phyloP scores from a whole-genome alignment of 805 yeast genomes.

The Tetrapisispora arboricola region DNA sequence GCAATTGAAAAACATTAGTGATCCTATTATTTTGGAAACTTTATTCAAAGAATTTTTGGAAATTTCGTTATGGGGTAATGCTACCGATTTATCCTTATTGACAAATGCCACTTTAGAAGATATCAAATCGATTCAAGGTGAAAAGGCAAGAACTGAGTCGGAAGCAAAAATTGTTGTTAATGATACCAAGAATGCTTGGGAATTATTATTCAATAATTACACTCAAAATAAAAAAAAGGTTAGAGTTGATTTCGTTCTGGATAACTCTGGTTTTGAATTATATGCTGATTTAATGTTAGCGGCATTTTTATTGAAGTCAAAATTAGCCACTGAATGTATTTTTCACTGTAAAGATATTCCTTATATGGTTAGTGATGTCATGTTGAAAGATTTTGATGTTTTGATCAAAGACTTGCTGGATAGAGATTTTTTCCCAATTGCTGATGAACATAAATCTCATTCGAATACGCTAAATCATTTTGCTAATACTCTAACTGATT shows the following conservation, averaged over 20 bases:
- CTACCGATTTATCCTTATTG: slow-evolving; percentile 83
- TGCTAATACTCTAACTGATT: slow-evolving; percentile 35
- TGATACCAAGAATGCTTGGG: slow-evolving; percentile 65
- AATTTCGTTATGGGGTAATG: slow-evolving; percentile 95
- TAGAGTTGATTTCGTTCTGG: slow-evolving; percentile 75
- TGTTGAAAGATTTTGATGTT: slow-evolving; percentile 64
- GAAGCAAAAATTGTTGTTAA: slow-evolving; percentile 70
- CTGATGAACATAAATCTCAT: slow-evolving; percentile 16
- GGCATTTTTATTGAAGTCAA: slow-evolving; percentile 58
- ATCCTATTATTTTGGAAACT: slow-evolving; percentile 37
- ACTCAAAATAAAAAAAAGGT: slow-evolving; percentile 21
- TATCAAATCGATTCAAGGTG: slow-evolving; percentile 84
- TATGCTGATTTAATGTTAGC: slow-evolving; percentile 71
- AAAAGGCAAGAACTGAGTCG: slow-evolving; percentile 71
- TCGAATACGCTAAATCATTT: slow-evolving; percentile 38
- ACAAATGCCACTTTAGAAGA: slow-evolving; percentile 87
- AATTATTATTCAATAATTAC: slow-evolving; percentile 23
- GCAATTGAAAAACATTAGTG: slow-evolving; percentile 21
- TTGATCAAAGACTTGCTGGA: slow-evolving; percentile 49
- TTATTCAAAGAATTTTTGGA: slow-evolving; percentile 78
- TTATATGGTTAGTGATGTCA: slow-evolving; percentile 96
- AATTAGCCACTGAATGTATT: slow-evolving; percentile 51
- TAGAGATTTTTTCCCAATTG: slow-evolving; percentile 37
- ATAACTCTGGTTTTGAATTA: slow-evolving; percentile 91
- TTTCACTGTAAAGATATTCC: slow-evolving; percentile 87